Percentiles rank a stretch among this genome's conserved stretches.
These are phyloP conservation scores for Suhomyces bolitotheri DNA, from an alignment of 1,139 yeast genomes.

Conservation along the genomic window DNA sequence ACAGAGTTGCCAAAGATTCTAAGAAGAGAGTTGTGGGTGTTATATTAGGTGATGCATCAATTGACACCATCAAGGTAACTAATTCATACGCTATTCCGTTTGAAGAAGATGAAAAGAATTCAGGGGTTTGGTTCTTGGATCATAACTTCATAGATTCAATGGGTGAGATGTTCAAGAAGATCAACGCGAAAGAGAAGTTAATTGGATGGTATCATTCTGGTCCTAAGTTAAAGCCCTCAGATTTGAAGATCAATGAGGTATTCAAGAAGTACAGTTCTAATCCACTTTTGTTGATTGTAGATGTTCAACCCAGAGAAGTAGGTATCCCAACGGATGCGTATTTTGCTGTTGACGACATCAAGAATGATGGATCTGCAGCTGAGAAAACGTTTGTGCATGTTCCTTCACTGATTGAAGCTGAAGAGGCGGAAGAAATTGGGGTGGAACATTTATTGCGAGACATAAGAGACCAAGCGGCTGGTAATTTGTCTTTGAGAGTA, in stretches of 20 bases:
- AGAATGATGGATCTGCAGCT: conserved; percentile 93
- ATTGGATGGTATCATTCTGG: conserved; percentile 99
- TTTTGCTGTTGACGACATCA: conserved; percentile 90
- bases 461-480: conserved; percentile 95
- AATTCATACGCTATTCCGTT: conserved; percentile 89
- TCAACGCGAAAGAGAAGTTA: conserved; percentile 92
- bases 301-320: conserved; percentile 76
- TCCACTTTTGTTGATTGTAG: conserved; percentile 87
- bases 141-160: conserved; percentile 94
- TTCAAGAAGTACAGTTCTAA: conserved; percentile 82
- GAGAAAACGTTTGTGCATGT: conserved; percentile 92
- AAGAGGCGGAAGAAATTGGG: conserved; percentile 98
- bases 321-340: conserved; percentile 98
- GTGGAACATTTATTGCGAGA: conserved; percentile 95
- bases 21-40: conserved; percentile 93
- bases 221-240: conserved; percentile 85
- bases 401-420: conserved; percentile 92
- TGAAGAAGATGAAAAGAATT: conserved; percentile 92
- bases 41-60: conserved; percentile 74
- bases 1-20: conserved; percentile 68
- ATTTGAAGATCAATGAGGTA: conserved; percentile 83
- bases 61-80: conserved; percentile 62
- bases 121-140: conserved; percentile 96
- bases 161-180: conserved; percentile 98
- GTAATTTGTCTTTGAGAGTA: conserved; percentile 80